Percentiles rank a stretch among this genome's conserved stretches.
Evolutionary conservation across 1,139 yeast species (phyloP).

Genomic region (Suzukiozyma palmioleophila): DNA sequence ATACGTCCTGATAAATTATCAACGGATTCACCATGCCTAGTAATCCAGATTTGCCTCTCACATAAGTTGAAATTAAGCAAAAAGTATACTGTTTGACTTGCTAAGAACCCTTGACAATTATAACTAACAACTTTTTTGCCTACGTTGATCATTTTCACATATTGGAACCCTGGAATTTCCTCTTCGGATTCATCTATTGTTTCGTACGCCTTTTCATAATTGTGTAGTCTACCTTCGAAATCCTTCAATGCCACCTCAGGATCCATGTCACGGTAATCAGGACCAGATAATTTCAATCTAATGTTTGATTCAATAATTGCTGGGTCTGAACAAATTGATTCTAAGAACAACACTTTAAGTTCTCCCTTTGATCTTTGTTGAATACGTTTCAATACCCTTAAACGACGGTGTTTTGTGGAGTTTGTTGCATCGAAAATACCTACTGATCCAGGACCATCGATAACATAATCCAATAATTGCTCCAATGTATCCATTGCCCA

Average conservation of each 20-base stretch:
- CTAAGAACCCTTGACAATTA: slow-evolving; percentile 85
- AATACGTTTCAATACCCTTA: slow-evolving; percentile 63
- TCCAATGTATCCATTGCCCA: slow-evolving; percentile 97
- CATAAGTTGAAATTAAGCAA: slow-evolving; percentile 83
- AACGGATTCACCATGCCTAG: slow-evolving; percentile 88
- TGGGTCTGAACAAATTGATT: slow-evolving; percentile 81
- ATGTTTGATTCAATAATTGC: slow-evolving; percentile 77
- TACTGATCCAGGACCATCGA: slow-evolving; percentile 81
- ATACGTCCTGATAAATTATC: slow-evolving; percentile 82
- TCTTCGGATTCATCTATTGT: slow-evolving; percentile 81
- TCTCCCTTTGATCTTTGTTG: slow-evolving; percentile 68
- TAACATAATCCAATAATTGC: slow-evolving; percentile 72
- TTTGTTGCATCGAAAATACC: slow-evolving; percentile 96
- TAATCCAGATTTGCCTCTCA: slow-evolving; percentile 92
- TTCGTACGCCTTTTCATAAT: slow-evolving; percentile 87
- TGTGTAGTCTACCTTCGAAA: slow-evolving; percentile 74
- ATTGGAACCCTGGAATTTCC: slow-evolving; percentile 60
- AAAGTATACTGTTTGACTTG: slow-evolving; percentile 91
- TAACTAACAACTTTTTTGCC: slow-evolving; percentile 91
- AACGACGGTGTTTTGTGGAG: slow-evolving; percentile 73
- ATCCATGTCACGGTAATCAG: slow-evolving; percentile 87
- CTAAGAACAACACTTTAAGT: slow-evolving; percentile 78
- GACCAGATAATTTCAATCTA: slow-evolving; percentile 82
- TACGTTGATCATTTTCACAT: slow-evolving; percentile 92
- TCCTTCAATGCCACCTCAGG: slow-evolving; percentile 75